A percentile compares a stretch with the other conserved stretches of the same genome.
Evolutionary conservation across 495 filamentous ascomycete genomes (phyloP).

Genomic region (Penicillium egyptiacum): DNA sequence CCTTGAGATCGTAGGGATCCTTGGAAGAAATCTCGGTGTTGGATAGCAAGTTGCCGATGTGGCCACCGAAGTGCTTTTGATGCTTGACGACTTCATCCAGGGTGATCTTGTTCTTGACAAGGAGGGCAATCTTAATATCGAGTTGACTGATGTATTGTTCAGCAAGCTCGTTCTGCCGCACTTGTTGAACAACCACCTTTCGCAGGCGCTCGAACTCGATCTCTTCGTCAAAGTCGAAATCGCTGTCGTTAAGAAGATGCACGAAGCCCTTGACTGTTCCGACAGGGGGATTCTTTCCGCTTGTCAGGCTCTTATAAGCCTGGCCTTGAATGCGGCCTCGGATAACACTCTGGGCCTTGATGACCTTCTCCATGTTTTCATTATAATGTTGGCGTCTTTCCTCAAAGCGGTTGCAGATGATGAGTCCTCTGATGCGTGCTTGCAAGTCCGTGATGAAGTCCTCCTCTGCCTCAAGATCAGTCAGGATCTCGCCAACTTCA

Average conservation of each 20-base stretch:
- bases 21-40: conserved; percentile 84
- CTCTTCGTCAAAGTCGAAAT: conserved; percentile 98
- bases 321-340: conserved; percentile 91
- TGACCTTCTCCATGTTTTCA: conserved; percentile 97
- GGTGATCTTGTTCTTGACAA: conserved; percentile 99
- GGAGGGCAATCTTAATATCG: conserved; percentile 96
- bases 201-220: conserved; percentile 91
- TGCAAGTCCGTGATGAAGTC: conserved; percentile 72
- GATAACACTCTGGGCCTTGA: conserved; percentile 97
- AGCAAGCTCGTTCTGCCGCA: conserved; percentile 92
- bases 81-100: conserved; percentile 97
- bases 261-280: conserved; percentile 97
- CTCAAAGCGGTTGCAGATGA: conserved; percentile 72
- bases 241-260: conserved; percentile 94
- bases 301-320: conserved; percentile 93
- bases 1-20: conserved; percentile 95
- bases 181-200: conserved; percentile 94
- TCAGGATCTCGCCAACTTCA: conserved; percentile 66
- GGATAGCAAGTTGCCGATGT: conserved; percentile 79
- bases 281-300: conserved; percentile 95
- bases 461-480: conserved; percentile 78
- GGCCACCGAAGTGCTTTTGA: conserved; percentile 93
- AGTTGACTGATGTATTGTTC: conserved; percentile 98
- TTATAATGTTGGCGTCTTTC: conserved; percentile 87
- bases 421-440: conserved; percentile 65